A percentile compares a stretch with the other conserved stretches of the same genome.
These are phyloP conservation scores for Mycena sp. DNA, from an alignment of 1,284 basidiomycete genomes.

Conservation along the genomic window DNA sequence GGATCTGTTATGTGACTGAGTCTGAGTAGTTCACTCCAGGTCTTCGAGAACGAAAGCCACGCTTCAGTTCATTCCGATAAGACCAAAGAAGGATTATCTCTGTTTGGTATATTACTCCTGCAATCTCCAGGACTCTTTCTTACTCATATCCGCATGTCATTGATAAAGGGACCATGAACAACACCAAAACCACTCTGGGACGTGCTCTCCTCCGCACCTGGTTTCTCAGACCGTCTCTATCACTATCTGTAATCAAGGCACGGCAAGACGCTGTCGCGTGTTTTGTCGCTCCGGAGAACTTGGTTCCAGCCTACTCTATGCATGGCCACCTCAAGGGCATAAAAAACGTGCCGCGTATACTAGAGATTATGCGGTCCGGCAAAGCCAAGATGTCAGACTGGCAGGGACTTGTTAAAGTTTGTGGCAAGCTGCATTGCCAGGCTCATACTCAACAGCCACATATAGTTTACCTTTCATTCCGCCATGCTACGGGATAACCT, in stretches of 20 bases:
- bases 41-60: conserved; percentile 87
- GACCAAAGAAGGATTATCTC: conserved; percentile 86
- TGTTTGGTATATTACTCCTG: conserved; percentile 70
- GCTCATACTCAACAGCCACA: not conserved
- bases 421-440: conserved; percentile 16
- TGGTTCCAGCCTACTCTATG: conserved; percentile 60
- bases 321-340: conserved; percentile 78
- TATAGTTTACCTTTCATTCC: conserved; percentile 82
- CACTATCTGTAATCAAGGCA: conserved; percentile 70
- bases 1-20: not conserved
- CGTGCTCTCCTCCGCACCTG: conserved; percentile 82
- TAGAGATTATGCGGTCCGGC: conserved; percentile 68
- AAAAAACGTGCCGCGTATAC: conserved; percentile 76
- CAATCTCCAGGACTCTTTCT: not conserved
- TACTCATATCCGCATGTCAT: conserved; percentile 5
- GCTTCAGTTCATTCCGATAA: conserved; percentile 84
- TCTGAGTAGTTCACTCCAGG: conserved; percentile 77
- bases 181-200: conserved; percentile 81
- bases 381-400: conserved; percentile 77
- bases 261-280: conserved; percentile 86
- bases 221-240: conserved; percentile 86
- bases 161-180: conserved; percentile 76
- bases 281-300: conserved; percentile 76
- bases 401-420: conserved; percentile 83
- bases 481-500: conserved; percentile 77